Base-by-base conservation (phyloP, 768 basidiomycete genomes). In the Solioccasus polychromus region DNA sequence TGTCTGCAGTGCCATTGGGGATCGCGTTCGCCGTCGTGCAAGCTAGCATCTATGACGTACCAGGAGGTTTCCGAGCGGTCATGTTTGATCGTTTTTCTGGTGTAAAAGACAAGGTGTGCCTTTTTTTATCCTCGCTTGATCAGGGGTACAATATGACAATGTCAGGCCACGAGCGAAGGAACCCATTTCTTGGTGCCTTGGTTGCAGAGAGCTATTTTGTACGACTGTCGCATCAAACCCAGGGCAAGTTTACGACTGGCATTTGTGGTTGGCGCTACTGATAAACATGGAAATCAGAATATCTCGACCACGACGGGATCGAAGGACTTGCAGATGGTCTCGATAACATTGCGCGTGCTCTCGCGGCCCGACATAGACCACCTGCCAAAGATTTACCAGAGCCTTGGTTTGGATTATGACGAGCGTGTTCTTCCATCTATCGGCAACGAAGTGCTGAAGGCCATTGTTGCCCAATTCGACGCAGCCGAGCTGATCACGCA, bases 281-380 rank as follows among this genome's bases (percentile, higher is more conserved):
- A 52, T n/a, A 25, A 4, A 40, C 9, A 6, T 23, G 46, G n/a
- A 14, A 30, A 15, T 49, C 52, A 95, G 91, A 96, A 96, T 62
- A 98, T 98, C 45, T 93, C 90, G n/a, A 97, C 96, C 2, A 96
- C 90, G 2, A 98, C 96, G 19, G 96, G 96, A 26, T 97, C 94
- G 9, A 98, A 98, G 65, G 93, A 99, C 66, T 72, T 99, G 70
- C 95, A 98, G 69, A 98, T 97, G 92, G 91, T 99, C 45, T 89
- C 94, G 26, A 85, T 99, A 43, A 98, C 95, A 0, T 79, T 98
- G 40, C 88, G 96, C 46, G 95, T 99, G 28, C 80, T 99, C 55
- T 96, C 92, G 19, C 76, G 94, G 40, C 96, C 96, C 15, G 93
- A 98, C 69, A 80, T 86, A 28, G 71, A 78, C 24, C 90, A 95